These are phyloP conservation scores for Dentiscutata heterogama DNA, from an alignment of 371 early-diverging fungal species.

Conservation along the genomic window DNA sequence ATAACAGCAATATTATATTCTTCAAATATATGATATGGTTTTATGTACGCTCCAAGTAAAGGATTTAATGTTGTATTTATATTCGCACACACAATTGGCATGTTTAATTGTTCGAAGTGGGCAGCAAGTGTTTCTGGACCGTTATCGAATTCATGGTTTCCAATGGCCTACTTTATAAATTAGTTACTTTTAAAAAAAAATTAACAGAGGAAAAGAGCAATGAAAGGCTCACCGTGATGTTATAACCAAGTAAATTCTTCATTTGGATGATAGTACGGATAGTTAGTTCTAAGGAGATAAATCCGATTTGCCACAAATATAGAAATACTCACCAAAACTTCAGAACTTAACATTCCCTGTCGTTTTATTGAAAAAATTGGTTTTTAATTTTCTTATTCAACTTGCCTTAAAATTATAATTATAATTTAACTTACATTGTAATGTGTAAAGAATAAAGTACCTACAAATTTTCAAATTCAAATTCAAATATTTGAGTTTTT, in stretches of 20 bases:
- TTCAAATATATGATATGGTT: conserved; percentile 73
- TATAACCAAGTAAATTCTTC: conserved; percentile 41
- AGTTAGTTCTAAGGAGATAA: too few species aligned
- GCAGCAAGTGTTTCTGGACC: conserved; percentile 64
- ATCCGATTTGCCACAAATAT: too few species aligned
- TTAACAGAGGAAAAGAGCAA: neutral
- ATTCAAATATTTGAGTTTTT: neutral
- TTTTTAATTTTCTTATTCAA: too few species aligned
- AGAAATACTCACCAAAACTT: conserved; percentile 54
- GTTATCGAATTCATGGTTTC: conserved; percentile 81
- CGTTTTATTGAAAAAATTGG: neutral
- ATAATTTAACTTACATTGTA: conserved; percentile 51
- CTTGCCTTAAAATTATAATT: neutral
- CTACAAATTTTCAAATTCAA: conserved; percentile 44
- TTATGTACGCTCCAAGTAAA: conserved; percentile 59
- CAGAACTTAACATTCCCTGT: conserved; percentile 60
- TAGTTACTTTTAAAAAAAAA: conserved; percentile 53
- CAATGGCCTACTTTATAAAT: conserved; percentile 64
- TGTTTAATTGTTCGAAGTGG: conserved; percentile 63
- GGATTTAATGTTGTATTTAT: conserved; percentile 60
- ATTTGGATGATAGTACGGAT: too few species aligned
- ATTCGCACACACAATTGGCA: conserved; percentile 77
- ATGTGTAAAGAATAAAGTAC: conserved; percentile 71
- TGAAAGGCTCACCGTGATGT: neutral
- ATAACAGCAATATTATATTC: conserved; percentile 70